Base-by-base conservation (phyloP, 2,329 filamentous ascomycete species). In the Ophiosphaerella korrae region DNA sequence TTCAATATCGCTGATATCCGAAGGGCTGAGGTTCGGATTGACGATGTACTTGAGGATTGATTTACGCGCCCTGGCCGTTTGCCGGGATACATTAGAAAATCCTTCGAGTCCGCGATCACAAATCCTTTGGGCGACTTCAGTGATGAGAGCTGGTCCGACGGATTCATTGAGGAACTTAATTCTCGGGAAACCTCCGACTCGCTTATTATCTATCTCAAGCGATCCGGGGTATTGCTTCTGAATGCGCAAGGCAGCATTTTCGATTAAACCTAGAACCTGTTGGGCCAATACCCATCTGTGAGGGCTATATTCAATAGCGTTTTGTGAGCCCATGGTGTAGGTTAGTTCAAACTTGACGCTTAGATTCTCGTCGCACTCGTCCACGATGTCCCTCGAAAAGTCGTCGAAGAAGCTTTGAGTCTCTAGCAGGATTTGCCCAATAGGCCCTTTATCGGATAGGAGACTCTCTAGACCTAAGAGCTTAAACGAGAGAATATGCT, bases 301-400 rank as follows among this genome's bases (percentile, higher is more conserved):
- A 0, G 82, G 81, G 43, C 77, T 77, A 9, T 79, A 71, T 7
- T 87, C 81, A 0, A 86, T 72, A 0, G 78, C 57, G 1, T 64
- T 60, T 50, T 85, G 81, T 0, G 64, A 52, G 0, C 84, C 85
- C 55, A 86, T 80, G 0, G 84, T 85, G 50, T 88, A 88, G 1
- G 88, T 75, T 0, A 88, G 67, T 57, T 88, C 83, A 36, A 85
- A 86, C 41, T 80, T 82, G 9, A 80, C 76, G 42, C 77, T 83
- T 35, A 88, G 81, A 46, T 82, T 84, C 48, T 88, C 84, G 42
- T 88, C 86, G 36, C 82, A 85, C 65, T 88, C 84, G 50, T 88
- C 84, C 0, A 88, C 74, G 2, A 89, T 75, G 52, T 87, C 84
- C 0, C 84, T 73, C 0, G 78, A 75, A 3, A 67, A 51, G 0